Evolutionary conservation across 2,329 filamentous ascomycete species (phyloP).

Genomic region (Mycocentrospora acerina): DNA sequence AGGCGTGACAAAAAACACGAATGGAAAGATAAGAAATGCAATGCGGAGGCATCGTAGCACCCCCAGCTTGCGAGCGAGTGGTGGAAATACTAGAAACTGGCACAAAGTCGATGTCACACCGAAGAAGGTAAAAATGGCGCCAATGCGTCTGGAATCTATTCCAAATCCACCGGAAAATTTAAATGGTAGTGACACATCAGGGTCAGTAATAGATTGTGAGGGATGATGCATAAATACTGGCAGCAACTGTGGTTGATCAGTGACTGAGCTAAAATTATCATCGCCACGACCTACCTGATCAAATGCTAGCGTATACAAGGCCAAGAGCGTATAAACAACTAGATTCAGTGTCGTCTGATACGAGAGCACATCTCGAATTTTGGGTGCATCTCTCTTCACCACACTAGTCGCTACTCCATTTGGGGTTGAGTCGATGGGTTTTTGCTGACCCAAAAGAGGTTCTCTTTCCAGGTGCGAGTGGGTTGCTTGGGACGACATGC

Average conservation of each 20-base stretch:
- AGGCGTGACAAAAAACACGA: conserved; percentile 79
- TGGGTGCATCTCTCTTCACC: conserved; percentile 29
- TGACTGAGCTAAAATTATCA: background rate
- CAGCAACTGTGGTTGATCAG: conserved; percentile 54
- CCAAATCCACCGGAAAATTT: conserved; percentile 84
- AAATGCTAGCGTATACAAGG: conserved; percentile 79
- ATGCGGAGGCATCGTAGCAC: conserved; percentile 71
- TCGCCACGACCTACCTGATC: conserved; percentile 60
- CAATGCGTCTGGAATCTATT: conserved; percentile 71
- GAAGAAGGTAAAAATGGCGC: conserved; percentile 81
- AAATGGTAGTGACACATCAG: conserved; percentile 67
- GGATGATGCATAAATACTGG: conserved; percentile 87
- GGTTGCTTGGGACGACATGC: conserved; percentile 12
- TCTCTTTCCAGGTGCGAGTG: conserved; percentile 23
- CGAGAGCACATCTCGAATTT: conserved; percentile 67
- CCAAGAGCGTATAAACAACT: conserved; percentile 75
- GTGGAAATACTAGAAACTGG: conserved; percentile 85
- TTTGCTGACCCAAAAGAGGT: conserved; percentile 31
- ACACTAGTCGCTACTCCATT: conserved; percentile 1
- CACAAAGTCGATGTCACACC: conserved; percentile 76
- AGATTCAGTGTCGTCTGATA: conserved; percentile 75
- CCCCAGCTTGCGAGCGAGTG: conserved; percentile 70
- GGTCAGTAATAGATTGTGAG: conserved; percentile 53
- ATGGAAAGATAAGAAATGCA: conserved; percentile 67
- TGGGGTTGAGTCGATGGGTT: conserved; percentile 19